Evolutionary conservation across 345 rosid genomes (phyloP), one percentile per base, ranked within the genome.

Genomic region (Murraya koenigii): DNA sequence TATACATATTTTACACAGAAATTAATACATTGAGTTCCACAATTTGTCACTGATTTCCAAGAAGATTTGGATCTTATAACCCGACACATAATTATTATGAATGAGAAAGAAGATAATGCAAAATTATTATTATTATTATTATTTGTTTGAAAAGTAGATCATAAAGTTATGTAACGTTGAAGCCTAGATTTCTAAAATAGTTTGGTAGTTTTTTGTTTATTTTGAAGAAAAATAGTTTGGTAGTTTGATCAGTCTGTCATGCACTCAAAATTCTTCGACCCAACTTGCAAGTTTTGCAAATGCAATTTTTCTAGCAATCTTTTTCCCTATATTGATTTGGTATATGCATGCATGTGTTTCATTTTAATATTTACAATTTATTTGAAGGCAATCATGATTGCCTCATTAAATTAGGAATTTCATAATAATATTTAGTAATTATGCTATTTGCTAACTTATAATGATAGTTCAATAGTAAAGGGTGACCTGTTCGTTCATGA

Each of bases 31-130:
- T 2, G 72, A 69, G 23, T 52, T 54, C 20, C 63, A 20, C 10
- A 55, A 71, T 44, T 9, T 26, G 70, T 38, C 25, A 36, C 65
- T 14, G 54, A 58, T 71, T 61, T 44, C 22, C 38, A 41, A 41
- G 58, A 74, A 19, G 77, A 74, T 74, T 62, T 74, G 68, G 77
- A 61, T 41, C 58, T 39, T 8, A 44, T 52, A 52, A 52, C 14
- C 77, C 41, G 39, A 61, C 68, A 61, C 14, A n/a, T 58, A 44
- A 44, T 44, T 13, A 44, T 44, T 44, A 15, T 26, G 30, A 20
- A 69, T 59, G 15, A 70, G 38, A 36, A 52, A 49, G 41, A 33
- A 69, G 39, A 58, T 58, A 58, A 58, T 22, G 56, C 22, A 17
- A 52, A 11, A 13, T 11, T 44, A 44, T 44, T 44, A 39, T 39